phyloP scores from a whole-genome alignment of 2,329 filamentous ascomycete genomes.

The Paradendryphiella salina region DNA sequence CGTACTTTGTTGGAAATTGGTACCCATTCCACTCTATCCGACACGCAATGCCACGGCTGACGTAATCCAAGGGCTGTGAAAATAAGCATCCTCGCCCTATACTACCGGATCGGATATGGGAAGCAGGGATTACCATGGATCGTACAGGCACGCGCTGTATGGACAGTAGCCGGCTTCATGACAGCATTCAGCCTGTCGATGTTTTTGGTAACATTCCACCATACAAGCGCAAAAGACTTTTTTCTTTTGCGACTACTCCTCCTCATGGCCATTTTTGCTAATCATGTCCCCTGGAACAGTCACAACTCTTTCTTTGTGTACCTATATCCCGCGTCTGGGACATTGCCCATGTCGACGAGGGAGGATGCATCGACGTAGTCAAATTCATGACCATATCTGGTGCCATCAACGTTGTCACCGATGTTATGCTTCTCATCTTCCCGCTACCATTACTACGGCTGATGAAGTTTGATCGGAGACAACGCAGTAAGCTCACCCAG shows the following conservation, averaged over 20 bases:
- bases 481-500: constrained; percentile 24
- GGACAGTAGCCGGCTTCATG: constrained; percentile 25
- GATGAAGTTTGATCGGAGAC: constrained; percentile 31
- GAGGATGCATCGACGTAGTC: constrained; percentile 25
- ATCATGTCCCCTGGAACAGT: constrained; percentile 6
- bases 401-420: constrained; percentile 32
- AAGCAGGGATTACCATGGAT: constrained; percentile 30
- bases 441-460: constrained; percentile 30
- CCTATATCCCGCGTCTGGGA: constrained; percentile 30
- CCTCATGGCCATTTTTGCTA: background rate
- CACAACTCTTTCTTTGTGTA: constrained; percentile 27
- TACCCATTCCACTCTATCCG: constrained; percentile 3
- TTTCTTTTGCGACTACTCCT: no score
- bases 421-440: constrained; percentile 29
- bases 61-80: constrained; percentile 30
- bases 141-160: constrained; percentile 27
- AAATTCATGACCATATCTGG: constrained; percentile 29
- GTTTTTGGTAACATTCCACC: constrained; percentile 21
- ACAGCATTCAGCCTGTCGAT: constrained; percentile 27
- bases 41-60: background rate
- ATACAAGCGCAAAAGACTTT: background rate
- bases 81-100: constrained; percentile 37
- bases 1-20: constrained; percentile 38
- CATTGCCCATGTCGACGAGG: constrained; percentile 11
- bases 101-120: constrained; percentile 33